These are phyloP conservation scores for Striga hermonthica DNA, from an alignment of 305 asterid genomes.

Conservation along the genomic window DNA sequence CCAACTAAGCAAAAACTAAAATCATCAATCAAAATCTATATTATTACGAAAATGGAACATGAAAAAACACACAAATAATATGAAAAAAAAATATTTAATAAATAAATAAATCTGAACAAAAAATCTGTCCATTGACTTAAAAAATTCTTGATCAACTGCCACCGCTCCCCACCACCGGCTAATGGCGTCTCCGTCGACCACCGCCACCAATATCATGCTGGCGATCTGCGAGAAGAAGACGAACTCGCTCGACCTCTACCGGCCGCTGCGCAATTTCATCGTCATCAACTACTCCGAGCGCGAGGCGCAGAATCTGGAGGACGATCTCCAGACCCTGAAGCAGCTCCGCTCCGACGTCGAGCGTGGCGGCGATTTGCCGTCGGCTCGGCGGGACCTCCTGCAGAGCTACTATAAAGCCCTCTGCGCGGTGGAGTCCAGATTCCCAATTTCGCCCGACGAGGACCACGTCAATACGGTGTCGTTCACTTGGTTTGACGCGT, in stretches of 20 bases:
- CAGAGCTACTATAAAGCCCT: constrained; percentile 89
- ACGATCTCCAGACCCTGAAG: constrained; percentile 75
- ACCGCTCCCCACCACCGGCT: constrained; percentile 27
- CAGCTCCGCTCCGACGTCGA: constrained; percentile 70
- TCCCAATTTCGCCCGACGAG: constrained; percentile 85
- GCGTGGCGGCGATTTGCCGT: constrained; percentile 63
- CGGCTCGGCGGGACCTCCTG: constrained; percentile 82
- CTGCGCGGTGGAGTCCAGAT: constrained; percentile 93
- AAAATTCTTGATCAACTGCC: constrained; percentile 24
- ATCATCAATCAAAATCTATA: background rate
- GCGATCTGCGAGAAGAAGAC: constrained; percentile 92
- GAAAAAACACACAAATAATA: no score
- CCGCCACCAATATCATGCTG: constrained; percentile 66
- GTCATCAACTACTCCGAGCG: constrained; percentile 81
- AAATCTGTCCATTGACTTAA: background rate
- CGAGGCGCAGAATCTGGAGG: constrained; percentile 86
- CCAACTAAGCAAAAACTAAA: background rate
- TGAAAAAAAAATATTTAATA: no score
- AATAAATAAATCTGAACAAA: background rate
- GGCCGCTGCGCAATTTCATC: constrained; percentile 83
- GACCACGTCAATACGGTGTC: constrained; percentile 77
- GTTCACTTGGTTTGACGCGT: constrained; percentile 92
- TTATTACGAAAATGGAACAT: no score
- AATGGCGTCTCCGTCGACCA: constrained; percentile 67
- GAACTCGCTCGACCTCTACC: constrained; percentile 68